Evolutionary conservation across 2,329 filamentous ascomycete genomes (phyloP).

Genomic region (Phialocephala sp.): DNA sequence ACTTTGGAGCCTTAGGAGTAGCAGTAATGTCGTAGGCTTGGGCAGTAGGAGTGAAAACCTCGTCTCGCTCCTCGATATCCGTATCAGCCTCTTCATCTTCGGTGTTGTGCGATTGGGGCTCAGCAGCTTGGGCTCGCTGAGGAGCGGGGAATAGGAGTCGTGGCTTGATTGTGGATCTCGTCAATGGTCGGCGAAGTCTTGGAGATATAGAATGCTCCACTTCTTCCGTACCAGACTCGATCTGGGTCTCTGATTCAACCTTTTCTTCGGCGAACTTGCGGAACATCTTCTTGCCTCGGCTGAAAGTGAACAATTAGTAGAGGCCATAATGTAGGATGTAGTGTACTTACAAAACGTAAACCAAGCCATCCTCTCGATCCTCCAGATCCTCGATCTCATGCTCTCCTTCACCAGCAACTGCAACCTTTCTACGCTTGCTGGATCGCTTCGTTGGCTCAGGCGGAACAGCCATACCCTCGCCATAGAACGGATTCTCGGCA

Average conservation of each 20-base stretch:
- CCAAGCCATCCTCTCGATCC: constrained; percentile 73
- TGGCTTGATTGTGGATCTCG: constrained; percentile 73
- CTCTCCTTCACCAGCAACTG: constrained; percentile 60
- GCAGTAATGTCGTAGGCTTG: constrained; percentile 44
- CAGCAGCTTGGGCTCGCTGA: constrained; percentile 57
- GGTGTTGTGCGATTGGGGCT: constrained; percentile 64
- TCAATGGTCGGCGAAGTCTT: constrained; percentile 55
- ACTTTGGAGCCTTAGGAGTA: constrained; percentile 62
- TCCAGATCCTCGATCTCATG: constrained; percentile 55
- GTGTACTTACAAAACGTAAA: constrained; percentile 77
- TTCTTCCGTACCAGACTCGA: constrained; percentile 37
- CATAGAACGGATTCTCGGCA: constrained; percentile 75
- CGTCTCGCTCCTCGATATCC: constrained; percentile 51
- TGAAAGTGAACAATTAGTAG: constrained; percentile 47
- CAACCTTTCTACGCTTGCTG: constrained; percentile 59
- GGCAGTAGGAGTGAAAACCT: constrained; percentile 38
- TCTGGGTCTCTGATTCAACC: constrained; percentile 43
- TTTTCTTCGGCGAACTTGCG: constrained; percentile 55
- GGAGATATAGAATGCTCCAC: constrained; percentile 32
- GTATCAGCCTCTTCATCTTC: constrained; percentile 61
- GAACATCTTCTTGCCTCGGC: constrained; percentile 81
- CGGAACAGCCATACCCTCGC: constrained; percentile 47
- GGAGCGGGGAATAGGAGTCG: constrained; percentile 67
- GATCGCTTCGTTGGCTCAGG: constrained; percentile 54
- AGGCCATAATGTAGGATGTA: neutral